phyloP scores from a whole-genome alignment of 2,329 filamentous ascomycete genomes.

The Sclerotinia spermophila region DNA sequence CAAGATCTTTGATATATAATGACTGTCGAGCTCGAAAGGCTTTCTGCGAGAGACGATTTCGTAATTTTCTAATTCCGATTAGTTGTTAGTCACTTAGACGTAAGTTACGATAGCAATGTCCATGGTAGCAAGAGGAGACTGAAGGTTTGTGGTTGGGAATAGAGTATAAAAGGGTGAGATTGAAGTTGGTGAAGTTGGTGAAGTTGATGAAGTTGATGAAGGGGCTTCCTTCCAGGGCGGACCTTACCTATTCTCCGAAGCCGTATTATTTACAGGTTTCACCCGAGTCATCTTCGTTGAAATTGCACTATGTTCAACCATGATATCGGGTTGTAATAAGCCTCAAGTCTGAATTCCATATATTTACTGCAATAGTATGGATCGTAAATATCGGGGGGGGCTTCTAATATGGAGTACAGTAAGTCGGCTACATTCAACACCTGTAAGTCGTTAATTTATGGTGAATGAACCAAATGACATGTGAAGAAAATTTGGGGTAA shows the following conservation, averaged over 20 bases:
- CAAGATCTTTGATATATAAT: constrained; percentile 14
- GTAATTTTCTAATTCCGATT: constrained; percentile 3
- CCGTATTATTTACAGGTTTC: constrained; percentile 2
- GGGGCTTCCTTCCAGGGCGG: not conserved
- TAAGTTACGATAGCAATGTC: not conserved
- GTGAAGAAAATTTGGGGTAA: not conserved
- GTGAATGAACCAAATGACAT: not conserved
- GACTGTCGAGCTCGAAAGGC: constrained; percentile 17
- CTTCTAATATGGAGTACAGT: not conserved
- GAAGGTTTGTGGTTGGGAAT: not conserved
- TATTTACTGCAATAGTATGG: not conserved
- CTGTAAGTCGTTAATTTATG: not conserved
- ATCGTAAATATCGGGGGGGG: not conserved
- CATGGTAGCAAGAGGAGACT: not conserved
- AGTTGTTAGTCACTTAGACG: not conserved
- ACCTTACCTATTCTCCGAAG: constrained; percentile 17
- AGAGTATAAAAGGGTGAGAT: not conserved
- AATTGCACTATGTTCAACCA: constrained; percentile 10
- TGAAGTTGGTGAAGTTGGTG: not conserved
- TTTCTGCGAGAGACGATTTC: constrained; percentile 17
- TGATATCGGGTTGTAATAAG: not conserved
- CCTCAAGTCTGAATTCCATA: not conserved
- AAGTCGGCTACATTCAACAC: not conserved
- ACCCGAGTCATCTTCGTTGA: not conserved
- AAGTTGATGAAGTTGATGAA: not conserved